These are phyloP conservation scores for Fusarium sp. DNA, from an alignment of 2,329 filamentous ascomycete genomes.

Conservation along the genomic window DNA sequence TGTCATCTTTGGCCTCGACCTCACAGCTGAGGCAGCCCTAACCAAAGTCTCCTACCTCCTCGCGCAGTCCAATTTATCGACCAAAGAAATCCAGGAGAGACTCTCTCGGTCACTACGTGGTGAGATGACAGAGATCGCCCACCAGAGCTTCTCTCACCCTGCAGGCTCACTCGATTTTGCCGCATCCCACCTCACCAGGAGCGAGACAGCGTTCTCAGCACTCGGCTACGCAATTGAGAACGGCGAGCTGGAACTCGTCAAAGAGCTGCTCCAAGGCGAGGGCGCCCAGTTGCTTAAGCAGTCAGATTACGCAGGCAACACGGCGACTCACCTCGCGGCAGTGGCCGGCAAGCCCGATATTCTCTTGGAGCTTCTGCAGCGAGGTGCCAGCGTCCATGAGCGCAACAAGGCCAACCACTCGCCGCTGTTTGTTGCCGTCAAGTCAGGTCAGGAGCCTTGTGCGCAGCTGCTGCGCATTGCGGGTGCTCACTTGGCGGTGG, in stretches of 20 bases:
- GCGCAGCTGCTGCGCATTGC: slow-evolving; percentile 68
- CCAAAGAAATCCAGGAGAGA: slow-evolving; percentile 73
- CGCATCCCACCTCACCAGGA: slow-evolving; percentile 58
- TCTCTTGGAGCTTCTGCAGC: slow-evolving; percentile 68
- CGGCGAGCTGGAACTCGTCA: slow-evolving; percentile 74
- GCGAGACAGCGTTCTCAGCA: slow-evolving; percentile 77
- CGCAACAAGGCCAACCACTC: slow-evolving; percentile 75
- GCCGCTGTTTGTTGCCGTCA: slow-evolving; percentile 72
- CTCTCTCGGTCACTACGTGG: slow-evolving; percentile 85
- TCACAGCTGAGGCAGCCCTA: slow-evolving; percentile 90
- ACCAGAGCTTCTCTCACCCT: slow-evolving; percentile 82
- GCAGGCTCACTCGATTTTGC: slow-evolving; percentile 63
- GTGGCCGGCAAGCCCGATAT: slow-evolving; percentile 67
- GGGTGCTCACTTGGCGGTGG: slow-evolving; percentile 68
- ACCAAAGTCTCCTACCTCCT: slow-evolving; percentile 92
- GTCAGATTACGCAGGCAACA: slow-evolving; percentile 86
- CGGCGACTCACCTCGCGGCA: slow-evolving; percentile 70
- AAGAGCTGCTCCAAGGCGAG: slow-evolving; percentile 75
- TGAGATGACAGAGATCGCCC: slow-evolving; percentile 83
- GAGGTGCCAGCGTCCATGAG: slow-evolving; percentile 75
- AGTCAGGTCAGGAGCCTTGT: slow-evolving; percentile 66
- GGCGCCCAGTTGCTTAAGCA: slow-evolving; percentile 76
- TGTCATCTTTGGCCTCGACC: slow-evolving; percentile 88
- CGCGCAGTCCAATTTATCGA: slow-evolving; percentile 72
- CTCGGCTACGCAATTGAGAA: slow-evolving; percentile 84